Base-by-base conservation (phyloP, 257 asterid genomes). In the Linderniella brevidens region DNA sequence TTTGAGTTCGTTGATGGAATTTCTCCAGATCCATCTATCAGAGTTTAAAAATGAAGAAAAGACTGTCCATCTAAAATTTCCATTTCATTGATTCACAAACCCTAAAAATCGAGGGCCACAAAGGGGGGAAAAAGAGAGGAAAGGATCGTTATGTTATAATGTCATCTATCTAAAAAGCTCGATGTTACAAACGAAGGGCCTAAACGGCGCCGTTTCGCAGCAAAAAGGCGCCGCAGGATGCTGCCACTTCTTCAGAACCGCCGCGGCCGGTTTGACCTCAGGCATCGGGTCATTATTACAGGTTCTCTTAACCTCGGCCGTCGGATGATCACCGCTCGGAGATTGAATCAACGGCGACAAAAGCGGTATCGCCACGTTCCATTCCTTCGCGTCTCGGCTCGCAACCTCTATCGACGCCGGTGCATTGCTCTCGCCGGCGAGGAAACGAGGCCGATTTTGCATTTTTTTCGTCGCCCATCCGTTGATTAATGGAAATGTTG, bases 181-280 rank as follows among this genome's bases (percentile, higher is more conserved):
- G 76, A 72, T 0, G 74, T 64, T n/a, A 59, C 79, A 67, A 11
- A 65, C 75, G 62, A 81, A 86, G 35, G 86, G 79, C 58, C 60
- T 7, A 15, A 69, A 54, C 54, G 92, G 70, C 17, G 75, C 61
- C 58, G 73, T 62, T 12, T 71, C 76, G 36, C 68, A 65, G 38
- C 65, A 66, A 45, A 76, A 79, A 58, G 92, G 92, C 47, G 81
- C 80, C 41, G 92, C 92, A 37, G 92, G 92, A 52, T 79, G 86
- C 55, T 73, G 82, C 92, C 86, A 79, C 36, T 50, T 66, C 72
- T 72, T 75, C 55, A 61, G 45, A 20, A 60, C 71, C 56, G 52
- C 65, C 46, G 12, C 38, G 53, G 64, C 41, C 59, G 50, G 50
- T 64, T 45, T 67, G 8, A 52, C 63, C 60, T 59, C 46, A 1